A percentile compares a stretch with the other conserved stretches of the same genome.
These are phyloP conservation scores for Cadophora sp. DNA, from an alignment of 2,329 filamentous ascomycete genomes.

Conservation along the genomic window DNA sequence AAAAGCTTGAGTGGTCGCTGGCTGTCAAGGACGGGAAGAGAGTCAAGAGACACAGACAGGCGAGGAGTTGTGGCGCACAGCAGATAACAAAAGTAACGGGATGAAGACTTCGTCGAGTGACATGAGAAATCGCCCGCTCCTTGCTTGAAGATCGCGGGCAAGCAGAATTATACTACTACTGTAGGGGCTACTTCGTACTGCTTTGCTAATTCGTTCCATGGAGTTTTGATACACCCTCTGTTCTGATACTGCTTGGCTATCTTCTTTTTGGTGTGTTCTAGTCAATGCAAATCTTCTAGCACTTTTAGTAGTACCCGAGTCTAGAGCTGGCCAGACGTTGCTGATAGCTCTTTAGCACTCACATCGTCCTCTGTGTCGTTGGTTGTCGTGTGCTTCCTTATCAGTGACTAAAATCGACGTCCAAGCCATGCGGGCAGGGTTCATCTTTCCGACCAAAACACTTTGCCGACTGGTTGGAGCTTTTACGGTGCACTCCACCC, in stretches of 20 bases:
- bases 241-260: neutral
- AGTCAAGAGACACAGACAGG: neutral
- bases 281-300: slow-evolving; percentile 14
- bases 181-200: neutral
- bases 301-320: slow-evolving; percentile 15
- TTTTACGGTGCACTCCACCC: slow-evolving; percentile 36
- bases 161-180: neutral
- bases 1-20: slow-evolving; percentile 8
- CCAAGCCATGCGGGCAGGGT: slow-evolving; percentile 18
- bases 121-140: slow-evolving; percentile 11
- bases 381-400: slow-evolving; percentile 28
- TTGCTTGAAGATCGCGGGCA: neutral
- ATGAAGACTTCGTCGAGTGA: slow-evolving; percentile 13
- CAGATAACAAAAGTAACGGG: neutral
- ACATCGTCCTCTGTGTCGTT: neutral
- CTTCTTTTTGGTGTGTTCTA: slow-evolving; percentile 1
- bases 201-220: neutral
- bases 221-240: neutral
- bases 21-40: slow-evolving; percentile 9
- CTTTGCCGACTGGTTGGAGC: slow-evolving; percentile 8
- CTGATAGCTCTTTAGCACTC: slow-evolving; percentile 13
- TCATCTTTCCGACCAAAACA: slow-evolving; percentile 6
- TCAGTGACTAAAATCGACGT: slow-evolving; percentile 34
- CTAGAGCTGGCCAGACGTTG: slow-evolving; percentile 6
- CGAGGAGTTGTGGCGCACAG: slow-evolving; percentile 15